Percentiles rank a stretch among this genome's conserved stretches.
phyloP scores from a whole-genome alignment of 352 stramenopile genomes.

The Globisporangium nunn region DNA sequence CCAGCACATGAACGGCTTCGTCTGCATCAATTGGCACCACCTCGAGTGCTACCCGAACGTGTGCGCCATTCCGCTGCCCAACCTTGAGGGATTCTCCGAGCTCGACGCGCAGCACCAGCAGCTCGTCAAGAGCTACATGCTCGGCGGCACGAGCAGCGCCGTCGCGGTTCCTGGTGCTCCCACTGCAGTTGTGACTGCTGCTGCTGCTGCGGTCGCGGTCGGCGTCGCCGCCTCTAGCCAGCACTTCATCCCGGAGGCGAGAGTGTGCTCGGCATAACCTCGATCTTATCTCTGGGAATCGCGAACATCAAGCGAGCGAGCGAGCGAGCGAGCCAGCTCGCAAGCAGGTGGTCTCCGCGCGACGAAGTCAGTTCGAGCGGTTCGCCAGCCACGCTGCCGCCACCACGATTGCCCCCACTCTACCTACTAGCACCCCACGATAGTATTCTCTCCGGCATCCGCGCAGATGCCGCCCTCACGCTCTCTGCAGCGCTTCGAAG shows the following conservation, averaged over 20 bases:
- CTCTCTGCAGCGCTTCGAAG: too few species aligned
- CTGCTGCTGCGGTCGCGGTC: neutral
- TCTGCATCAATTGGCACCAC: constrained; percentile 84
- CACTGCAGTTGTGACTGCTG: neutral
- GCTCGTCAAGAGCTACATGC: constrained; percentile 41
- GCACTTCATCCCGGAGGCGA: constrained; percentile 19
- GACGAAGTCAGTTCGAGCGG: too few species aligned
- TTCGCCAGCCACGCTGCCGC: too few species aligned
- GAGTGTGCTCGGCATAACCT: constrained; percentile 27
- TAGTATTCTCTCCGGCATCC: too few species aligned
- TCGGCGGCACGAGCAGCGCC: constrained; percentile 7
- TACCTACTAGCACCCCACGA: too few species aligned
- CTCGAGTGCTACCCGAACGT: constrained; percentile 71
- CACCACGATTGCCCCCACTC: too few species aligned
- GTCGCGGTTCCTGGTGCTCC: neutral
- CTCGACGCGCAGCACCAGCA: constrained; percentile 48
- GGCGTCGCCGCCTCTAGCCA: neutral
- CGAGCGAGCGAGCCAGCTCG: too few species aligned
- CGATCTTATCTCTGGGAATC: too few species aligned
- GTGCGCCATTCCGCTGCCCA: constrained; percentile 43
- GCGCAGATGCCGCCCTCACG: too few species aligned
- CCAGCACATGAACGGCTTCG: constrained; percentile 75
- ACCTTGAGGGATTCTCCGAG: constrained; percentile 66
- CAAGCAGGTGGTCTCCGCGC: too few species aligned
- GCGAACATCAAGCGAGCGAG: too few species aligned